Evolutionary conservation across 352 stramenopile species (phyloP), one percentile per base, ranked within the genome.

Genomic region (Pythium pyrilobum): DNA sequence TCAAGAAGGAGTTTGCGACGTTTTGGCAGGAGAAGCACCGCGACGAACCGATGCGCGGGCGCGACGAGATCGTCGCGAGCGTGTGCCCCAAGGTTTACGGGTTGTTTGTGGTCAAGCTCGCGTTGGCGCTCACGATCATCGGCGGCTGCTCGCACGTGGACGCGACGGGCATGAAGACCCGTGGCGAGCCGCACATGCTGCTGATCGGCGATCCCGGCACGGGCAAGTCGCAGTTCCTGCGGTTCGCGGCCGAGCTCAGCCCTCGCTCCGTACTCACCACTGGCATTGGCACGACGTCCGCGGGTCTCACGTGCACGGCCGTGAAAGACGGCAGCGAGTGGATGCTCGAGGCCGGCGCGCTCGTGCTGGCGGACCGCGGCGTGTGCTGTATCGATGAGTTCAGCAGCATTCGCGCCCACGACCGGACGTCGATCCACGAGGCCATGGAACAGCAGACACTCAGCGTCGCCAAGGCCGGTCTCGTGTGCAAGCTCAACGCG

Each of bases 381-480:
- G 80, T 99, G 38, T 98, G 95, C 64, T 98, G 92, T 64, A 99
- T 99, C 66, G 96, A 99, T 74, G 95, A 99, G 76, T 99, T 99
- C 68, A 93, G 85, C 48, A 97, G 90, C 46, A 98, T 99, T 55
- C 85, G 80, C 37, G 88, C 92, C 51, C 81, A 97, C 62, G 92
- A 98, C 64, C 71, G 93, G 25, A 92, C 87, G 11, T 96, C 89
- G 2, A 98, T 98, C 55, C 94, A 98, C 63, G 91, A 98, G 68
- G 96, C 96, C 16, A 98, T 99, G 96, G 96, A 99, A 72, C 96
- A 99, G 66, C 96, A 99, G 59, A 98, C 94, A 11, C 69, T 99
- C 18, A 97, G 85, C 27, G 94, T 99, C 2, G 96, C 96, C 11
- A 99, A 99, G 69, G 96, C 95, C 28, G 96, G 96, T 0, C 83